Conservation (phyloP, 208 protist species). For the Wallacemonas sp. region DNA sequence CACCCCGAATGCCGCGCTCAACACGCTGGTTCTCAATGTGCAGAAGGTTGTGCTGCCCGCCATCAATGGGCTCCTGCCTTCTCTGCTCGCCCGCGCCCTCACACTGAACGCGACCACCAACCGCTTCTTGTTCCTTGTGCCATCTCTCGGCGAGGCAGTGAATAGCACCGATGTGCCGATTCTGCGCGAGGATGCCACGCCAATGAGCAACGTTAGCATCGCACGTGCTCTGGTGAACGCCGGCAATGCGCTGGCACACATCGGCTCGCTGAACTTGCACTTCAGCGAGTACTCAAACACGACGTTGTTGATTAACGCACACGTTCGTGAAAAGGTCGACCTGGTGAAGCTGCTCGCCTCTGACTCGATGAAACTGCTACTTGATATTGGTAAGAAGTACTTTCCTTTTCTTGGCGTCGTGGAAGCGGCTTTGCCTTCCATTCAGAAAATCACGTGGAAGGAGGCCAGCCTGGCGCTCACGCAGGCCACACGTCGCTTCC, state of each 20-base stretch:
- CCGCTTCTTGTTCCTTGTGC: not conserved
- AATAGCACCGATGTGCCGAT: not conserved
- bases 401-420: not conserved
- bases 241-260: not conserved
- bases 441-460: not conserved
- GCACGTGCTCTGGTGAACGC: not conserved
- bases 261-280: not conserved
- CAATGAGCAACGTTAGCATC: not conserved
- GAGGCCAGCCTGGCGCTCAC: not conserved
- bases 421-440: not conserved
- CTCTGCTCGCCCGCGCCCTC: not conserved
- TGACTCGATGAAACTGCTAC: not conserved
- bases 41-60: not conserved
- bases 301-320: not conserved
- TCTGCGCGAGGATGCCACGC: conserved; percentile 1
- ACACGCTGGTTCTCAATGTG: not conserved
- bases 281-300: conserved; percentile 8
- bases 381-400: not conserved
- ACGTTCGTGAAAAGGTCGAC: not conserved
- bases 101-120: not conserved
- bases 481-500: not conserved
- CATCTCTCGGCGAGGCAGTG: not conserved
- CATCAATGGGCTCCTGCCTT: not conserved
- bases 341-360: not conserved
- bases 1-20: not conserved